Base-by-base conservation (phyloP, 371 early-diverging fungal genomes). In the Sporodiniella umbellata region DNA sequence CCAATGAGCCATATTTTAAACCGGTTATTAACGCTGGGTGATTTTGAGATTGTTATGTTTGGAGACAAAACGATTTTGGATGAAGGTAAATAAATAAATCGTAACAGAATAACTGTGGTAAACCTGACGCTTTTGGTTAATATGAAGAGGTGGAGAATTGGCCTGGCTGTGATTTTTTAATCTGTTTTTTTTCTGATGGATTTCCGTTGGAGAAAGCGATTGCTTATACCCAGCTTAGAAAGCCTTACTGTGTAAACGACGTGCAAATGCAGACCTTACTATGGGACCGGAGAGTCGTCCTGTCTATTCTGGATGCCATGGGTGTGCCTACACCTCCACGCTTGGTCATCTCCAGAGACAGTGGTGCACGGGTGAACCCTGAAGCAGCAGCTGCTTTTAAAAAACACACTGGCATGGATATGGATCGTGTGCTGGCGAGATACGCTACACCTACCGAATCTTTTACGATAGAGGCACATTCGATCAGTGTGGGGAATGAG, bases 1-100 rank as follows among this genome's bases (percentile, higher is more conserved):
- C 96, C 96, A n/a, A 98, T 98, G 99, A 79, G 92, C 25, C 91
- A 93, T 68, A 94, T 98, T 50, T 73, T 98, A n/a, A 86, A 92
- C 63, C 78, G 92, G 17, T 63, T 98, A 25, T 55, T 93, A 17
- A 71, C 81, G 1, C 75, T 67, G 50, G 89, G 84, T 4, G 86
- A 90, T 35, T 95, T 94, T 63, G 88, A 91, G 47, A 87, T 88
- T 12, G 81, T 95, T 31, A 87, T 94, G 39, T 96, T 98, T 75
- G 97, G 96, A 4, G 98, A 98, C 66, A 94, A 96, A 68, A 92
- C 93, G 4, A 92, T 98, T 58, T 72, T 96, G 2, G 94, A 96
- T 68, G 98, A 98, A 85, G 86, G 89, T 82, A 70, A 48, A 21
- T 28, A 8, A 4, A n/a, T 2, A 26, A 8, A 40, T 40, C n/a